Conservation (phyloP, 1,284 basidiomycete species). For the Moesziomyces parantarcticus region DNA sequence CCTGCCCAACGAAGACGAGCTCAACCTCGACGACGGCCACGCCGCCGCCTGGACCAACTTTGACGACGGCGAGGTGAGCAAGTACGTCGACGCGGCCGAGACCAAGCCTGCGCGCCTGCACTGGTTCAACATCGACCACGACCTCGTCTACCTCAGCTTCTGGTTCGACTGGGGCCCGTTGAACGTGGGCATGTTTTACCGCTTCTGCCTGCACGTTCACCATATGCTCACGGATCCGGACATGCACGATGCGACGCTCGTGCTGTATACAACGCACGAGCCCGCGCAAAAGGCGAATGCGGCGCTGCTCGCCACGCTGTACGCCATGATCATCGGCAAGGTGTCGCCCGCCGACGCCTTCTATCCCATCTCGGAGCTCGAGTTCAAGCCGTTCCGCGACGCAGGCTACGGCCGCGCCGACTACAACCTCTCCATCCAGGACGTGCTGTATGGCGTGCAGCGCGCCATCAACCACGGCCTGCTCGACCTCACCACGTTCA, state of each 20-base stretch:
- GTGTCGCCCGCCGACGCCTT: constrained; percentile 95
- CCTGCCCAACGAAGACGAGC: constrained; percentile 31
- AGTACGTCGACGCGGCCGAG: constrained; percentile 27
- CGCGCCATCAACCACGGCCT: constrained; percentile 90
- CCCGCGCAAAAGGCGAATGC: constrained; percentile 91
- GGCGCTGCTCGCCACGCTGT: constrained; percentile 88
- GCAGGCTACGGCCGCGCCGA: constrained; percentile 92
- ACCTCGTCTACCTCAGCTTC: constrained; percentile 91
- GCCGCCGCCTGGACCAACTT: constrained; percentile 22
- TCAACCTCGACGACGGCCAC: constrained; percentile 39
- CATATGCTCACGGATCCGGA: constrained; percentile 55
- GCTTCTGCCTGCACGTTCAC: constrained; percentile 86
- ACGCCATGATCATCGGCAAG: constrained; percentile 87
- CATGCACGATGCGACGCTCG: constrained; percentile 76
- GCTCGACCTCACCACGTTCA: constrained; percentile 89
- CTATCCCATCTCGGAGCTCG: constrained; percentile 76
- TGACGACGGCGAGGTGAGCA: constrained; percentile 25
- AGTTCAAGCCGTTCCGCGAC: constrained; percentile 90
- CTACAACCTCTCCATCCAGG: constrained; percentile 85
- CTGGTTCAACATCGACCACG: constrained; percentile 78
- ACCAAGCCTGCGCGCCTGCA: constrained; percentile 46
- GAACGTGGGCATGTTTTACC: constrained; percentile 69
- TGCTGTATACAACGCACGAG: constrained; percentile 88
- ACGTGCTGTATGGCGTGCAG: constrained; percentile 93
- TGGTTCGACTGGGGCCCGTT: constrained; percentile 76